Base-by-base conservation (phyloP, 148 eudicot genomes). In the Rhododendron mucronatum region DNA sequence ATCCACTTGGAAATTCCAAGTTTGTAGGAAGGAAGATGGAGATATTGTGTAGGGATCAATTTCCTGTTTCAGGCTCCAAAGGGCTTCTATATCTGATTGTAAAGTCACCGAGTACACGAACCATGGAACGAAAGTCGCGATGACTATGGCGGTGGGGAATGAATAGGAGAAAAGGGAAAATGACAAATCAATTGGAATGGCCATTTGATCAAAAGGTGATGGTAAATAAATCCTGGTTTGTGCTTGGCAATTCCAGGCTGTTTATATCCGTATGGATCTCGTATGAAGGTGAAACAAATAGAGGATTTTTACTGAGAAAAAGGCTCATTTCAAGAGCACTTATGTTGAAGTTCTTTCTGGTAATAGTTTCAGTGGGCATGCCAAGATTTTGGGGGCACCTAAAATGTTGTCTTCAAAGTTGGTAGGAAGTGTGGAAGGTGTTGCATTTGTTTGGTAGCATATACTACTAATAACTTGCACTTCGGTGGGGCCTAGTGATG, bases 31-130 rank as follows among this genome's bases (percentile, higher is more conserved):
- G 1, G 94, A 91, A 63, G 76, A 86, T 41, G 84, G 78, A 28
- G 95, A 89, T 47, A 95, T 90, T 0, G 98, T 86, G 88, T 86
- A 89, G 33, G 94, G 95, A 67, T 94, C 94, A 16, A 95, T 87
- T 2, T 94, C 92, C 78, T 86, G 82, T 61, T 87, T 89, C 44
- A 95, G 74, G 65, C 92, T 85, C 5, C 87, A 90, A 0, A 95
- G 94, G 53, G 91, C 94, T 41, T 93, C 89, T 4, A 92, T 65
- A 73, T 95, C 98, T 2, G 93, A 65, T 86, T 50, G 71, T 1
- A 88, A 47, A 9, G 96, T 94, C 11, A 1, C 16, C 9, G 96
- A 87, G 7, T 88, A 50, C 47, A 84, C 88, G 1, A 89, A 81
- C 3, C 33, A 28, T 15, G 87, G 85, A 80, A 82, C 78, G 11